phyloP scores from a whole-genome alignment of 768 basidiomycete genomes.

The Leccinellum luteum region DNA sequence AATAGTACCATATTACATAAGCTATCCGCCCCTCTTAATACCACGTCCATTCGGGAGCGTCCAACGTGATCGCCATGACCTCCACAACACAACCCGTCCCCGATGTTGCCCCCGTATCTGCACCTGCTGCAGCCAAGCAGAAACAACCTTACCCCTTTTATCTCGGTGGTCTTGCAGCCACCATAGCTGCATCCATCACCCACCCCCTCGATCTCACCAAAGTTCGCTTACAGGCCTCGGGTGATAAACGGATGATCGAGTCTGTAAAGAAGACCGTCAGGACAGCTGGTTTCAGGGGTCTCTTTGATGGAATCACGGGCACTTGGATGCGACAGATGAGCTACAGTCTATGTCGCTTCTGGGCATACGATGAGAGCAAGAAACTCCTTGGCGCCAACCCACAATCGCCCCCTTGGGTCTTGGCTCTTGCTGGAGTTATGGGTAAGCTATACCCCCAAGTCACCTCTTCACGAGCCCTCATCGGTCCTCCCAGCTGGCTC shows the following conservation, averaged over 20 bases:
- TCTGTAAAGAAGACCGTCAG: constrained; percentile 79
- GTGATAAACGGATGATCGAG: constrained; percentile 87
- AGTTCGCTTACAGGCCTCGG: constrained; percentile 87
- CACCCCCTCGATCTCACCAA: constrained; percentile 90
- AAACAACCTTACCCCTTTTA: constrained; percentile 86
- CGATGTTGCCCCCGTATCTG: constrained; percentile 6
- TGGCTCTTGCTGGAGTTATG: constrained; percentile 82
- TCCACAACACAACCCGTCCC: constrained; percentile 9
- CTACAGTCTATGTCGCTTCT: constrained; percentile 90
- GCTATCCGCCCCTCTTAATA: constrained; percentile 7
- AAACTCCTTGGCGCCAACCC: constrained; percentile 67
- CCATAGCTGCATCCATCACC: constrained; percentile 85
- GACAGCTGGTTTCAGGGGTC: constrained; percentile 68
- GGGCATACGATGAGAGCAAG: constrained; percentile 91
- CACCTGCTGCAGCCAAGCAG: constrained; percentile 26
- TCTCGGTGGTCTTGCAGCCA: constrained; percentile 84
- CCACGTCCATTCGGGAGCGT: not conserved
- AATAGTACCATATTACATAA: constrained; percentile 15
- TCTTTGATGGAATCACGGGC: constrained; percentile 85
- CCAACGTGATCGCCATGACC: constrained; percentile 12
- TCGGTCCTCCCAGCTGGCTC: constrained; percentile 58
- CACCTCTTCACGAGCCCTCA: not conserved
- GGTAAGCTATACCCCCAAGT: constrained; percentile 45
- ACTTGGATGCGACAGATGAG: constrained; percentile 93
- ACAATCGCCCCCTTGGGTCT: constrained; percentile 75